phyloP scores from a whole-genome alignment of 2,329 filamentous ascomycete species.

The Pezicula neosporulosa region DNA sequence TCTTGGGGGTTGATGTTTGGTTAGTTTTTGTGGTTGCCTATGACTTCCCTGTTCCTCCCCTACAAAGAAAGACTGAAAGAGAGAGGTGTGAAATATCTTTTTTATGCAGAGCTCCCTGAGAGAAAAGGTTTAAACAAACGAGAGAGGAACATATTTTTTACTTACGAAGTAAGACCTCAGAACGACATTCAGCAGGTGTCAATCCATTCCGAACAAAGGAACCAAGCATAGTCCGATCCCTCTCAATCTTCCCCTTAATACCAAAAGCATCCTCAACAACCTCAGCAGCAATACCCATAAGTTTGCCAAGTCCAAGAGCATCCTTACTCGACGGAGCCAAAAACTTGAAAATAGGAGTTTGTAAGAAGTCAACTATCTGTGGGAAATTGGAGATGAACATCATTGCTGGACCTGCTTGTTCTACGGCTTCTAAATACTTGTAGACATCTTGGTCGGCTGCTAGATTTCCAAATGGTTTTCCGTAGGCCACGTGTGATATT shows the following conservation, averaged over 20 bases:
- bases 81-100: too few species aligned
- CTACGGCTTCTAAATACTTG: conserved; percentile 41
- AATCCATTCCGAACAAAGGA: conserved; percentile 43
- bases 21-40: too few species aligned
- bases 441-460: conserved; percentile 42
- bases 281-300: conserved; percentile 40
- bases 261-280: conserved; percentile 42
- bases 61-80: too few species aligned
- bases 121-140: too few species aligned
- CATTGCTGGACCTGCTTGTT: conserved; percentile 39
- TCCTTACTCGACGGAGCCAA: conserved; percentile 38
- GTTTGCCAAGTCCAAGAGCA: conserved; percentile 32
- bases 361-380: conserved; percentile 36
- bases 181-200: conserved; percentile 6
- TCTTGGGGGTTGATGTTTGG: background rate
- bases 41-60: too few species aligned
- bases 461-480: conserved; percentile 45
- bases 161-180: conserved; percentile 7
- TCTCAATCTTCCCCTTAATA: conserved; percentile 33
- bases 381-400: conserved; percentile 41
- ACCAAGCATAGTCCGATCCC: conserved; percentile 44
- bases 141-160: too few species aligned
- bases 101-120: too few species aligned
- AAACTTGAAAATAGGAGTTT: conserved; percentile 33
- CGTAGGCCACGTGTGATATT: conserved; percentile 48